Evolutionary conservation across 306 rosid species (phyloP).

Genomic region (Canavalia gladiata): DNA sequence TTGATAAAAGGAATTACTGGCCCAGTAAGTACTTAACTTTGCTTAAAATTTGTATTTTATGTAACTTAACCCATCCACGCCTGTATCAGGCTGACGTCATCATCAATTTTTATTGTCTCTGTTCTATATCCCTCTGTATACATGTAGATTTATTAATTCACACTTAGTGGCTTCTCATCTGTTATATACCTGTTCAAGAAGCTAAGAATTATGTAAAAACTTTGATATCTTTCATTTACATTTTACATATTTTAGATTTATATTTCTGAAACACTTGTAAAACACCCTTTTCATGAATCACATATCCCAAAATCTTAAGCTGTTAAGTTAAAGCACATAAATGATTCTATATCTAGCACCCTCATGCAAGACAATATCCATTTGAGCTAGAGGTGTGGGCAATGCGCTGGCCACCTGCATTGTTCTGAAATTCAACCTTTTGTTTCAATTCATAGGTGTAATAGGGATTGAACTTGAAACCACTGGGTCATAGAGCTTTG

Average conservation of each 20-base stretch:
- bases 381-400: not conserved
- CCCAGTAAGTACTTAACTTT: constrained; percentile 64
- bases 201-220: constrained; percentile 1
- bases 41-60: constrained; percentile 6
- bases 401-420: not conserved
- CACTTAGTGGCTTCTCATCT: constrained; percentile 24
- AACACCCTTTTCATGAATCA: not conserved
- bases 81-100: constrained; percentile 23
- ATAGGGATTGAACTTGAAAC: not conserved
- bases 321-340: not conserved
- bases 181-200: constrained; percentile 4
- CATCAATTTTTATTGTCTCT: not conserved
- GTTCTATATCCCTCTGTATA: not conserved
- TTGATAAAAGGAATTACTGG: constrained; percentile 85
- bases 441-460: not conserved
- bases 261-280: not conserved
- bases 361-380: not conserved
- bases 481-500: not conserved
- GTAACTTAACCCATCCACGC: constrained; percentile 25
- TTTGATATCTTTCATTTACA: constrained; percentile 27
- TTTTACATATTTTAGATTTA: constrained; percentile 12
- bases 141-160: constrained; percentile 22
- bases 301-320: not conserved
- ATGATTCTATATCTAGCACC: not conserved
- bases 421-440: constrained; percentile 2